Base-by-base conservation (phyloP, 2,329 filamentous ascomycete genomes). In the Lachnellula willkommii region DNA sequence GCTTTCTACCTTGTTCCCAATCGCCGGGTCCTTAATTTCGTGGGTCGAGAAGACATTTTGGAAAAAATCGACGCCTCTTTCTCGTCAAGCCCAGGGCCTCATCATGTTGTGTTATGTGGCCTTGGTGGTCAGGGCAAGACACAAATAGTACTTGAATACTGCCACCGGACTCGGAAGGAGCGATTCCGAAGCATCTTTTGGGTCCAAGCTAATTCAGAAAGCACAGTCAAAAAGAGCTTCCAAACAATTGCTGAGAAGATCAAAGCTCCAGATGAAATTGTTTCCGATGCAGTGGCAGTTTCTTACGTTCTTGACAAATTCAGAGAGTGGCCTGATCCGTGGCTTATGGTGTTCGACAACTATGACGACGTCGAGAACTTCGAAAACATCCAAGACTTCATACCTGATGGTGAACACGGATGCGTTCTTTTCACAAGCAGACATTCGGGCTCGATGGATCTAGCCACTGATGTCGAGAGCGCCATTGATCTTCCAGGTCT, bases 331-430 rank as follows among this genome's bases (percentile, higher is more conserved):
- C 20, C 32, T 5, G 40, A 46, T 20, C 36, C 52, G 3, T 67
- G 64, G 64, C 36, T 67, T 6, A 53, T 67, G 20, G 54, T 67
- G 11, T 63, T 65, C 20, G 64, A 67, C 36, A 67, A 66, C 36
- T 58, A 60, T 12, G 65, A 67, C 24, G 58, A 65, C 14, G 37
- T 56, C 1, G 20, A n/a, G 8, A 42, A 26, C 36, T 63, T 62
- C 45, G 26, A 56, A 5, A 51, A 56, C 22, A 50, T 58, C n/a
- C 48, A 17, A 15, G 54, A 63, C 32, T 60, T 50, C 22, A 48
- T 61, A 1, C 60, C 61, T n/a, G n/a, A 48, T 5, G 46, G 47
- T 8, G 49, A 58, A 14, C 2, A 53, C 26, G 60, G 61, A 4
- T 50, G 43, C 17, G 48, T 63, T 43, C 45, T 65, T 17, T n/a